Evolutionary conservation across 2,329 filamentous ascomycete species (phyloP).

Genomic region (Dactylonectria macrodidyma): DNA sequence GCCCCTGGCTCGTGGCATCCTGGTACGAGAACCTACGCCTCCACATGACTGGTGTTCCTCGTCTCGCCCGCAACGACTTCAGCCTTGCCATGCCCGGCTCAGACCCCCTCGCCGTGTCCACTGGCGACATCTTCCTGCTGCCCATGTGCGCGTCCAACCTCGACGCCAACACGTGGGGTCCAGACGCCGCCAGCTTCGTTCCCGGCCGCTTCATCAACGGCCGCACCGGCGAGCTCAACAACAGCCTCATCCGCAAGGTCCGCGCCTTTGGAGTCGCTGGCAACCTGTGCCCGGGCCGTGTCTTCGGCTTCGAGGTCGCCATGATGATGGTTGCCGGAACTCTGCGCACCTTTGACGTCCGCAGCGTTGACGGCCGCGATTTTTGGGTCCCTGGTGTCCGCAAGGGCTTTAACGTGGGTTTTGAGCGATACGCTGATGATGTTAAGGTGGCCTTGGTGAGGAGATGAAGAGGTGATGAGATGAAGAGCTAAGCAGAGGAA

Average conservation of each 20-base stretch:
- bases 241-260: conserved; percentile 44
- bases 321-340: conserved; percentile 47
- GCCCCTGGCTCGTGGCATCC: conserved; percentile 50
- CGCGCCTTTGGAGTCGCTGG: conserved; percentile 52
- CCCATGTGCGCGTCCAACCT: conserved; percentile 52
- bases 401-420: conserved; percentile 49
- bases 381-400: conserved; percentile 44
- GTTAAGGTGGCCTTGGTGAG: conserved; percentile 45
- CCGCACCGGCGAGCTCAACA: conserved; percentile 39
- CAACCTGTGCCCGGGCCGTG: conserved; percentile 51
- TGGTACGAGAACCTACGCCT: conserved; percentile 52
- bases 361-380: conserved; percentile 29
- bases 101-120: conserved; percentile 39
- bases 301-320: conserved; percentile 50
- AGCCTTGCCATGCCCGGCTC: conserved; percentile 39
- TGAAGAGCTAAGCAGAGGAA: conserved; percentile 30
- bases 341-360: conserved; percentile 48
- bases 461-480: conserved; percentile 25
- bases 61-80: conserved; percentile 49
- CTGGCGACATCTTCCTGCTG: conserved; percentile 51
- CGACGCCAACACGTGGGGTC: conserved; percentile 47
- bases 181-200: conserved; percentile 45
- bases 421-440: conserved; percentile 49
- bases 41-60: conserved; percentile 51
- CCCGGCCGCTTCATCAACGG: conserved; percentile 48